Conservation (phyloP, 2,329 filamentous ascomycete species). For the Penicillium sp. region DNA sequence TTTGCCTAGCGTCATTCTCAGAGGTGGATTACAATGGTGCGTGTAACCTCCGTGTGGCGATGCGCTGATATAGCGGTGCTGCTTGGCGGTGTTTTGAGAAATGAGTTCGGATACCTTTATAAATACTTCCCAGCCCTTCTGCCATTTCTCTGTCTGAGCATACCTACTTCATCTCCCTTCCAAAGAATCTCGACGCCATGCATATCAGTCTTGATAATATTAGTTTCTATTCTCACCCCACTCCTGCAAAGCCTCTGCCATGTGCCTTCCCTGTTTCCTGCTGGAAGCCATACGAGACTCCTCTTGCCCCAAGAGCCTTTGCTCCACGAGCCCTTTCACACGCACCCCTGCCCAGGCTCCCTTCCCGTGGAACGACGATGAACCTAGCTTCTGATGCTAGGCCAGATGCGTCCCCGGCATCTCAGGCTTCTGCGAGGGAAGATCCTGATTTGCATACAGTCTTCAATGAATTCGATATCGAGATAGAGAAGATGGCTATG, state of each 20-base stretch:
- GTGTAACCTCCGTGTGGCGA: background rate
- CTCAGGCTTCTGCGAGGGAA: background rate
- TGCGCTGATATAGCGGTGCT: too few relatives aligned
- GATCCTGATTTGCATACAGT: background rate
- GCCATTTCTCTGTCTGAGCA: background rate
- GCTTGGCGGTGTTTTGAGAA: too few relatives aligned
- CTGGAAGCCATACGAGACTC: constrained; percentile 6
- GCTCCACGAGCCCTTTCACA: background rate
- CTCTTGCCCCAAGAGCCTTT: background rate
- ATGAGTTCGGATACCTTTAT: background rate
- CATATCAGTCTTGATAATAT: constrained; percentile 8
- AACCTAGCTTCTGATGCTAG: background rate
- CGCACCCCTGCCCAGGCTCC: background rate
- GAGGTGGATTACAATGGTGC: background rate
- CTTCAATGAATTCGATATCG: constrained; percentile 8
- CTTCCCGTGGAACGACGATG: background rate
- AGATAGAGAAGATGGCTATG: constrained; percentile 4
- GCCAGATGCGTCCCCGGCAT: background rate
- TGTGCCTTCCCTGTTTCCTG: background rate
- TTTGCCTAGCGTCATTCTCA: background rate
- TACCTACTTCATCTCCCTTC: background rate
- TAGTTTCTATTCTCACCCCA: constrained; percentile 8
- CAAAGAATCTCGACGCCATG: background rate
- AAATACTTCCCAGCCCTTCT: background rate
- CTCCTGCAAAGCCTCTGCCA: background rate